A percentile compares a stretch with the other conserved stretches of the same genome.
These are phyloP conservation scores for Achlya hypogyna DNA, from an alignment of 352 stramenopile genomes.

Conservation along the genomic window DNA sequence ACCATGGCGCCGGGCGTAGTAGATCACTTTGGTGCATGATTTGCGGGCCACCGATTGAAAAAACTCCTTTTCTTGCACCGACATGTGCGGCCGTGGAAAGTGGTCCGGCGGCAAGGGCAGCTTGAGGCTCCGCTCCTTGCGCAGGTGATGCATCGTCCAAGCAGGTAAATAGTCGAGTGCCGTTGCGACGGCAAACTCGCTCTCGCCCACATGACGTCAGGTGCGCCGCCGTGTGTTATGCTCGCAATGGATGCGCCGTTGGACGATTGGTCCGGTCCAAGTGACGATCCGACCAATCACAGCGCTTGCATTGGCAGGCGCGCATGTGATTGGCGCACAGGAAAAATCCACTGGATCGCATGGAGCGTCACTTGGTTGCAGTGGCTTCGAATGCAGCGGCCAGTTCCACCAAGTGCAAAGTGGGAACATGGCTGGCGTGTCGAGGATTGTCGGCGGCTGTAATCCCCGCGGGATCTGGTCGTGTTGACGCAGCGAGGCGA, in stretches of 20 bases:
- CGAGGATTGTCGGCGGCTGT: no score
- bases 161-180: not conserved
- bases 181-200: not conserved
- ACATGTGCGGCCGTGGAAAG: constrained; percentile 7
- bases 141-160: not conserved
- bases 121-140: not conserved
- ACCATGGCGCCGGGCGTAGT: constrained; percentile 56
- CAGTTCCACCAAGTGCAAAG: not conserved
- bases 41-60: constrained; percentile 20
- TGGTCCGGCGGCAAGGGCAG: constrained; percentile 8
- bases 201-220: not conserved
- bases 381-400: not conserved
- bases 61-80: constrained; percentile 8
- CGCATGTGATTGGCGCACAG: not conserved
- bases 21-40: constrained; percentile 74
- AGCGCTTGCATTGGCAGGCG: not conserved
- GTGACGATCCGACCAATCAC: not conserved
- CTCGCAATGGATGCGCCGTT: not conserved
- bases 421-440: not conserved
- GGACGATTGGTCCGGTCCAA: not conserved
- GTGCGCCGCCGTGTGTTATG: not conserved
- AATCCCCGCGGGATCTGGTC: no score
- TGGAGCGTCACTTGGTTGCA: not conserved
- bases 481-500: no score
- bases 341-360: not conserved